These are phyloP conservation scores for Psilocybe cyanescens DNA, from an alignment of 768 basidiomycete species.

Conservation along the genomic window DNA sequence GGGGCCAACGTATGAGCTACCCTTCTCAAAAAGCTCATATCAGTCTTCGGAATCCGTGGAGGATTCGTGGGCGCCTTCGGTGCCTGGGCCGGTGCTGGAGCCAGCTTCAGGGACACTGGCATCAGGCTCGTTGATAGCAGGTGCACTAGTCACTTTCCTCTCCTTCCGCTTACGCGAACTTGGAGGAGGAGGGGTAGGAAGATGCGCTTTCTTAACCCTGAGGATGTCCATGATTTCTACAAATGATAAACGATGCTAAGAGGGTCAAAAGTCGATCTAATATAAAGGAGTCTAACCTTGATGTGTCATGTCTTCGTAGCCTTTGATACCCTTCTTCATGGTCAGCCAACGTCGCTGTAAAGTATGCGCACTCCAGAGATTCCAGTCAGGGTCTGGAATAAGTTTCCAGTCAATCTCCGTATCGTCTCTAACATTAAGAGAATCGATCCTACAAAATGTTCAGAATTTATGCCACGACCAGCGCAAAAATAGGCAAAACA, in stretches of 20 bases:
- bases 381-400: conserved; percentile 76
- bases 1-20: no score
- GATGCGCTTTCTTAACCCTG: conserved; percentile 70
- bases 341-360: conserved; percentile 82
- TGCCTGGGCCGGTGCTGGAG: conserved; percentile 32
- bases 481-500: conserved; percentile 25
- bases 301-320: conserved; percentile 80
- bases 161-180: conserved; percentile 40
- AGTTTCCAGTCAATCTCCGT: conserved; percentile 87
- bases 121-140: conserved; percentile 45
- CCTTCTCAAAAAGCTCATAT: no score
- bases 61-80: background rate
- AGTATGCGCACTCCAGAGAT: conserved; percentile 81
- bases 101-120: conserved; percentile 30
- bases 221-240: conserved; percentile 85
- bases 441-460: conserved; percentile 58
- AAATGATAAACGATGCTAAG: conserved; percentile 9
- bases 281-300: conserved; percentile 49
- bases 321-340: conserved; percentile 78
- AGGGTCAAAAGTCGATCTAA: conserved; percentile 1
- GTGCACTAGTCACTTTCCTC: conserved; percentile 58
- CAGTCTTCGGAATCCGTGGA: background rate
- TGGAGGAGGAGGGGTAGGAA: conserved; percentile 37
- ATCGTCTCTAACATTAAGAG: conserved; percentile 75
- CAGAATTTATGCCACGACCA: background rate